Evolutionary conservation across 352 stramenopile species (phyloP), one percentile per base, ranked within the genome.

Genomic region (Pythium guiyangense): DNA sequence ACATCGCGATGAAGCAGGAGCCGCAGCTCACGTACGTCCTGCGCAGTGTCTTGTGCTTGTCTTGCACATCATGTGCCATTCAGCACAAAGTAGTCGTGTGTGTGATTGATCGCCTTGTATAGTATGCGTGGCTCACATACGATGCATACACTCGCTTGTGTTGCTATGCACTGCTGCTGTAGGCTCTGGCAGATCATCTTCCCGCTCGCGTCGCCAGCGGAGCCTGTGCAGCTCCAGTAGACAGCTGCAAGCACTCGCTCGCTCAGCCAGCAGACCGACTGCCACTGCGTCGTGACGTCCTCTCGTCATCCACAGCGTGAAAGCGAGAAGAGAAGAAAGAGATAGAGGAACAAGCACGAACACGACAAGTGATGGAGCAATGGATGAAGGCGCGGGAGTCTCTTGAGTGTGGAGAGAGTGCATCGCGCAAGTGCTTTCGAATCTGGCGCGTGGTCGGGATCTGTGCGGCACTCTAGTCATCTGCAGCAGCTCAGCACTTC

Each of bases 1-100:
- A 78, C 67, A 81, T 95, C 48, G 85, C 79, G 37, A 59, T 95
- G 48, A 84, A 84, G 70, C 84, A 91, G 64, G 85, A 93, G 58
- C 70, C 72, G 12, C 63, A 83, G 39, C 73, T 91, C 60, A 84
- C 79, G 83, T 91, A 57, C 58, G 79, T 80, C 17, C 20, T 3
- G 15, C 12, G n/a, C n/a, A n/a, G n/a, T n/a, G n/a, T n/a, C n/a
- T n/a, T n/a, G n/a, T n/a, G n/a, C 25, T 25, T 34, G 27, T 42
- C 14, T 58, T 4, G 45, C 3, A 3, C 22, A n/a, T n/a, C n/a
- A n/a, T n/a, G n/a, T n/a, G n/a, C n/a, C n/a, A n/a, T n/a, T n/a
- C n/a, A n/a, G n/a, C n/a, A n/a, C 17, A 3, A 18, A 37, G 8
- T 5, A 47, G 6, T 12, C 8, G 18, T 60, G 11, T 35, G 27